Percentiles rank a stretch among this genome's conserved stretches.
Evolutionary conservation across 768 basidiomycete genomes (phyloP).

Genomic region (Coprinopsis sp.): DNA sequence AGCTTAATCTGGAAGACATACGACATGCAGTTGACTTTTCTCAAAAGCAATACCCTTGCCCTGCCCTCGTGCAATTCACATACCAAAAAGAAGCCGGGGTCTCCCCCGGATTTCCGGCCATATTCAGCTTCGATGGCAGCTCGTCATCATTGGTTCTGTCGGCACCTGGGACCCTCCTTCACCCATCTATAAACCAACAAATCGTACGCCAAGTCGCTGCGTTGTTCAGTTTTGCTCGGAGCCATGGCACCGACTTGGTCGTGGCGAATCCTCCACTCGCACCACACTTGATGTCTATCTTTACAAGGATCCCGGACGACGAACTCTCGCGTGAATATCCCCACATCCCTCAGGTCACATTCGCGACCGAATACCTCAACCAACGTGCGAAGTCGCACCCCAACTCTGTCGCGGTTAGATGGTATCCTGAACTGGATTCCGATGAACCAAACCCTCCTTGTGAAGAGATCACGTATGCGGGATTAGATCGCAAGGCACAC

Average conservation of each 20-base stretch:
- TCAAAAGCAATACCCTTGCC: slow-evolving; percentile 23
- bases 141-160: slow-evolving; percentile 12
- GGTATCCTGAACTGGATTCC: slow-evolving; percentile 26
- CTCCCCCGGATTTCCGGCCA: slow-evolving; percentile 15
- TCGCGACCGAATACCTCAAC: slow-evolving; percentile 28
- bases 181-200: slow-evolving; percentile 23
- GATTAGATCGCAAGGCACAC: slow-evolving; percentile 34
- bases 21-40: slow-evolving; percentile 19
- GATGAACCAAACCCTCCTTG: slow-evolving; percentile 13
- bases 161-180: slow-evolving; percentile 15
- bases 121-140: slow-evolving; percentile 14
- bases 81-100: slow-evolving; percentile 6
- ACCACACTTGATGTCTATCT: slow-evolving; percentile 22
- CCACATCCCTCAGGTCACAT: slow-evolving; percentile 17
- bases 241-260: slow-evolving; percentile 11
- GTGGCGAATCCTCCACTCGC: slow-evolving; percentile 13
- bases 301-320: slow-evolving; percentile 20
- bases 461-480: slow-evolving; percentile 31
- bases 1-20: slow-evolving; percentile 11
- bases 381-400: slow-evolving; percentile 21
- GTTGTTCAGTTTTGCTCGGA: slow-evolving; percentile 15
- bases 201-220: slow-evolving; percentile 22
- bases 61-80: slow-evolving; percentile 19
- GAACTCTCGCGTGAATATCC: slow-evolving; percentile 19
- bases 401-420: slow-evolving; percentile 21